These are phyloP conservation scores for Phytophthora pinifolia DNA, from an alignment of 352 stramenopile genomes.

Conservation along the genomic window DNA sequence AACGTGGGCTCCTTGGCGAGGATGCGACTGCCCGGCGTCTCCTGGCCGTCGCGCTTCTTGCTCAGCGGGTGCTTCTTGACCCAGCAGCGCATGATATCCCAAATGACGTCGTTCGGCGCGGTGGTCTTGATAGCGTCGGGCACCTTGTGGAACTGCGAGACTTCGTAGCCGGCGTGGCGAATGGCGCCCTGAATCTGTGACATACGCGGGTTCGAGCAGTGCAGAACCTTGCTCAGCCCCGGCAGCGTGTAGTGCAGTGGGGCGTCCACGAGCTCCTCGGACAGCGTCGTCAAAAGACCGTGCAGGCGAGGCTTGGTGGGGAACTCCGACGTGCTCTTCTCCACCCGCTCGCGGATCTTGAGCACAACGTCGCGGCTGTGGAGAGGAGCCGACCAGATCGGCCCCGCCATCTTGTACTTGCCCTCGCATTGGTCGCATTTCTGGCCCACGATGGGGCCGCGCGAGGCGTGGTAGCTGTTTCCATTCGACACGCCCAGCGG, in stretches of 20 bases:
- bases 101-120: conserved; percentile 96
- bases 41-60: conserved; percentile 83
- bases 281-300: conserved; percentile 94
- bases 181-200: conserved; percentile 94
- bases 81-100: conserved; percentile 98
- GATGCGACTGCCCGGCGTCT: conserved; percentile 84
- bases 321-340: conserved; percentile 83
- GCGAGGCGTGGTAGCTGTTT: conserved; percentile 85
- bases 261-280: conserved; percentile 94
- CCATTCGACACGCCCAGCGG: conserved; percentile 87
- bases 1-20: conserved; percentile 82
- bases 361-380: conserved; percentile 92
- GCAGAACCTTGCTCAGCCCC: conserved; percentile 91
- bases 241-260: conserved; percentile 97
- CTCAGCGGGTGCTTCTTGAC: conserved; percentile 94
- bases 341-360: conserved; percentile 79
- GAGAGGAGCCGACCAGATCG: conserved; percentile 96
- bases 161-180: conserved; percentile 95
- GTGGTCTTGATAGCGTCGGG: conserved; percentile 98
- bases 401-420: conserved; percentile 93
- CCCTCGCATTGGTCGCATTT: conserved; percentile 81
- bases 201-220: conserved; percentile 94
- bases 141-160: conserved; percentile 98
- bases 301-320: conserved; percentile 93
- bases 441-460: conserved; percentile 65